Base-by-base conservation (phyloP, 805 yeast species). In the Hanseniaspora thailandica region DNA sequence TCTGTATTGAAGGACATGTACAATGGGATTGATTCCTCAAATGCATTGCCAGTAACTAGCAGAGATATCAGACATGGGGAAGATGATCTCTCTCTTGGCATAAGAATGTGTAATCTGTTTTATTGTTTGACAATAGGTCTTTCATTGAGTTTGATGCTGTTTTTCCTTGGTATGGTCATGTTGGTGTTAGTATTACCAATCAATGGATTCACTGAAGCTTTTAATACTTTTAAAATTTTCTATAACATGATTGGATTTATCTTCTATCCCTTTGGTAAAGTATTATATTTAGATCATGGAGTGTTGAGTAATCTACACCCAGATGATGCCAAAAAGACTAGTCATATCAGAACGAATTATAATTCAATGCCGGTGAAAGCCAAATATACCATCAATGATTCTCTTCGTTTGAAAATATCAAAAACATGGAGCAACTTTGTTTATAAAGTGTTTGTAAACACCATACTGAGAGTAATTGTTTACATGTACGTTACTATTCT, bases 1-100 rank as follows among this genome's bases (percentile, higher is more conserved):
- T 82, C 86, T 55, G 97, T 97, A 1, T 95, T 86, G 56, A 84
- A 84, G 57, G 98, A 93, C 72, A 86, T 93, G 59, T 97, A 90
- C 66, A 89, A 87, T 45, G 77, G 81, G 17, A 74, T 72, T 51
- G 40, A 31, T 12, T 17, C 40, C 1, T 3, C 45, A 9, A 25
- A 31, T 68, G 71, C 3, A 57, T 64, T 35, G 13, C 23, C 23
- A 2, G 47, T 36, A 10, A 43, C 45, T 10, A 45, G 38, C 15
- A 43, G 45, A n/a, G 41, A 45, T 31, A 28, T 36, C 56, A 60
- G 70, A 58, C 59, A 45, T 13, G 44, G 36, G 8, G 52, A 52
- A n/a, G 23, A 47, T 17, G 46, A 43, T 4, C 35, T 43, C 4
- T 23, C 44, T 4, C 3, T 30, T 2, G 72, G 71, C 57, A 70